phyloP scores from a whole-genome alignment of 2,329 filamentous ascomycete genomes.

The Neopestalotiopsis sp. region DNA sequence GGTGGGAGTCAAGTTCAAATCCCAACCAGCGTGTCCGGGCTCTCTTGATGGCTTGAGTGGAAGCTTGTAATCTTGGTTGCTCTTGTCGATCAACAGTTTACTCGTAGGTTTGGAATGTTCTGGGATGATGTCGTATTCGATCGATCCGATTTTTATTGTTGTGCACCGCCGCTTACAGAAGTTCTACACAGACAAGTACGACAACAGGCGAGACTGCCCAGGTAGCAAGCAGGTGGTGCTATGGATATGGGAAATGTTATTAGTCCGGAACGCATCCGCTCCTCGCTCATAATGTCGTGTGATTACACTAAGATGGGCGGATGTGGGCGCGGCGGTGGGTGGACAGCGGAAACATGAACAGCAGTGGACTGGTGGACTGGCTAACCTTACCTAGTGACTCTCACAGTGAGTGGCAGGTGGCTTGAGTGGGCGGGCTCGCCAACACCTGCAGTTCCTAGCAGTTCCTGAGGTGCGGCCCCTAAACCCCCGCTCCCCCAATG shows the following conservation, averaged over 20 bases:
- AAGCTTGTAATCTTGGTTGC: background rate
- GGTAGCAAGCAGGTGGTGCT: too few species aligned
- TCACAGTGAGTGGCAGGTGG: too few species aligned
- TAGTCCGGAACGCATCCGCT: background rate
- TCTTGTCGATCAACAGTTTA: background rate
- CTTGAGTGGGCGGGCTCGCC: too few species aligned
- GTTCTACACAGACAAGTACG: background rate
- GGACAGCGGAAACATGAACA: too few species aligned
- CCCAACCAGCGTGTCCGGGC: background rate
- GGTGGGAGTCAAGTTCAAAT: background rate
- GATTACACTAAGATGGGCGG: background rate
- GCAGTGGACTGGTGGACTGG: too few species aligned
- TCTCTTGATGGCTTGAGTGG: background rate
- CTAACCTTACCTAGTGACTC: too few species aligned
- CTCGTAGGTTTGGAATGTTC: background rate
- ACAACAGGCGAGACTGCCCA: background rate
- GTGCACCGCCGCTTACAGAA: background rate
- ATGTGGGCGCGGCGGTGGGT: background rate
- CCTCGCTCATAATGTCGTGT: background rate
- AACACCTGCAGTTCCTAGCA: background rate
- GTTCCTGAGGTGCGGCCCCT: background rate
- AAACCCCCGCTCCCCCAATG: background rate
- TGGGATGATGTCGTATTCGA: constrained; percentile 1
- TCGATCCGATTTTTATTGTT: background rate
- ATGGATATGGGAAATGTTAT: background rate